These are phyloP conservation scores for Betula pendula DNA, from an alignment of 306 rosid genomes.

Conservation along the genomic window DNA sequence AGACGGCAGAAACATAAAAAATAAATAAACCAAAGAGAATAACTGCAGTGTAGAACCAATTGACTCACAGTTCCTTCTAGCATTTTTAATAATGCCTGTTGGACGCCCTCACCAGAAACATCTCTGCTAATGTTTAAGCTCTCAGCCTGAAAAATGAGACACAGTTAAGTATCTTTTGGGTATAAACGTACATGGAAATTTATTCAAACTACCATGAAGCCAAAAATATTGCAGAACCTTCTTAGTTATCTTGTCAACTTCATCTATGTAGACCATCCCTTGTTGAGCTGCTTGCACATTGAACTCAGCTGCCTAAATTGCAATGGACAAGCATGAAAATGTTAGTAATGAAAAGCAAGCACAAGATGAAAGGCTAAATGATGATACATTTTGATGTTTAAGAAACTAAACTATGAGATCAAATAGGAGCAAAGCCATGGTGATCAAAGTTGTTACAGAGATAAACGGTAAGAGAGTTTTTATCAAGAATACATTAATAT, in stretches of 20 bases:
- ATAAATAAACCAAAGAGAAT: conserved; percentile 22
- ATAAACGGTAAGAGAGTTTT: no score
- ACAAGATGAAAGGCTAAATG: conserved; percentile 6
- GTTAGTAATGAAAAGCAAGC: conserved; percentile 27
- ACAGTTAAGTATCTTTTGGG: conserved; percentile 20
- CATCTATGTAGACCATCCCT: conserved; percentile 95
- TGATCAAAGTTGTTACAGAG: no score
- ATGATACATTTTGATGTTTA: conserved; percentile 1
- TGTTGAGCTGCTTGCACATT: conserved; percentile 98
- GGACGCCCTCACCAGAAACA: conserved; percentile 99
- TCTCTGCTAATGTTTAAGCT: conserved; percentile 92
- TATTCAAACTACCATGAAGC: conserved; percentile 9
- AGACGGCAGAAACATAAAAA: conserved; percentile 5
- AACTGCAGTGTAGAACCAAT: conserved; percentile 9
- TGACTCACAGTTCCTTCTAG: conserved; percentile 97
- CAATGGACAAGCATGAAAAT: conserved; percentile 26
- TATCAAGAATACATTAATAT: no score
- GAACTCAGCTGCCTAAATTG: conserved; percentile 84
- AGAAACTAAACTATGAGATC: not conserved
- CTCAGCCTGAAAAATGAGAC: conserved; percentile 68
- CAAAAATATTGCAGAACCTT: conserved; percentile 53
- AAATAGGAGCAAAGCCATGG: not conserved
- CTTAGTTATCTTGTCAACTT: conserved; percentile 99
- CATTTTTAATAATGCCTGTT: conserved; percentile 96
- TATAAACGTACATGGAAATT: conserved; percentile 9